phyloP scores from a whole-genome alignment of 1,139 yeast genomes.

The Geotrichum bryndzae region DNA sequence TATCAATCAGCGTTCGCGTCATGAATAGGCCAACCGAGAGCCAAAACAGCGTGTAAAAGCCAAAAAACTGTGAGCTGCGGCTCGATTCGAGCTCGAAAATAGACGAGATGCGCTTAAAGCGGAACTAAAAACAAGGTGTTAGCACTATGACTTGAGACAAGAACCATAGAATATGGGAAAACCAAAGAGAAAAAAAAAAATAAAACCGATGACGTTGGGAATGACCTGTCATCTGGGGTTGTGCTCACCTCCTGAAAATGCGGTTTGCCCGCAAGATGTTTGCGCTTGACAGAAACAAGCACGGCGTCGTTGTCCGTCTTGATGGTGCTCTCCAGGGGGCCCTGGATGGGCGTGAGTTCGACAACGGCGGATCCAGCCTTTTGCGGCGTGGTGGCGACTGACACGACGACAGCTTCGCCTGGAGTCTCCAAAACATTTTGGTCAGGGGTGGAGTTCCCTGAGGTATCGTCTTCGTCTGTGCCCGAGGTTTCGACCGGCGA shows the following conservation, averaged over 20 bases:
- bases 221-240: background rate
- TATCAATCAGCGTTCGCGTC: constrained; percentile 28
- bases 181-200: no score
- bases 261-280: background rate
- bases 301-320: background rate
- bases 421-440: background rate
- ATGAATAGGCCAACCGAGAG: constrained; percentile 28
- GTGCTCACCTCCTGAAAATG: background rate
- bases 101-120: constrained; percentile 19
- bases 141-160: background rate
- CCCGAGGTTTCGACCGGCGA: background rate
- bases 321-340: background rate
- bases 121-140: constrained; percentile 1
- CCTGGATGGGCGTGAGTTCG: background rate
- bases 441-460: background rate
- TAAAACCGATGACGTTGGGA: background rate
- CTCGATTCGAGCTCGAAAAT: constrained; percentile 28
- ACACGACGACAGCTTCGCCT: background rate
- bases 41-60: constrained; percentile 34
- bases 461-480: background rate
- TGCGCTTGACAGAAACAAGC: background rate
- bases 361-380: background rate
- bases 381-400: background rate
- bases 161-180: no score
- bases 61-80: constrained; percentile 31